A percentile compares a stretch with the other conserved stretches of the same genome.
phyloP scores from a whole-genome alignment of 306 rosid genomes.

The Cucumis cinereus region DNA sequence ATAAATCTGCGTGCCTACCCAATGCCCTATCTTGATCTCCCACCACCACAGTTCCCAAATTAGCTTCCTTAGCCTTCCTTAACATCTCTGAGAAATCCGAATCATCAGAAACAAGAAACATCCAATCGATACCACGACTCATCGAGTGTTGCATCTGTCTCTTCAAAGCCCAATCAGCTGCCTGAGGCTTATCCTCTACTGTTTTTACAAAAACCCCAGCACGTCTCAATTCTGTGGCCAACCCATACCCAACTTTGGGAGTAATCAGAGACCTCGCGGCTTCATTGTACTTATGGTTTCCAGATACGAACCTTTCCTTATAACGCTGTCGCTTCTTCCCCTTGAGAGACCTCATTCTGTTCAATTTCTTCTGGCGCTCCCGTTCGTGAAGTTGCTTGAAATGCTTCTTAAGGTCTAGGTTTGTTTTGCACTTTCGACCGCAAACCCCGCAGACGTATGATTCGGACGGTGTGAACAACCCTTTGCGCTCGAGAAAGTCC shows the following conservation, averaged over 20 bases:
- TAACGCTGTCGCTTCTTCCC: slow-evolving; percentile 59
- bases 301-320: slow-evolving; percentile 39
- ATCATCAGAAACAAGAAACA: slow-evolving; percentile 77
- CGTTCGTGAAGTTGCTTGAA: slow-evolving; percentile 60
- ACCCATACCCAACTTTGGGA: slow-evolving; percentile 67
- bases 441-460: slow-evolving; percentile 52
- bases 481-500: slow-evolving; percentile 61
- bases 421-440: slow-evolving; percentile 53
- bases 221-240: slow-evolving; percentile 64
- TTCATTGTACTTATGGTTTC: slow-evolving; percentile 44
- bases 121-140: slow-evolving; percentile 74
- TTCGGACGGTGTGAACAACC: slow-evolving; percentile 31
- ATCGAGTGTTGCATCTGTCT: slow-evolving; percentile 76
- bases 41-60: slow-evolving; percentile 72
- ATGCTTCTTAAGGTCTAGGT: slow-evolving; percentile 52
- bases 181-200: slow-evolving; percentile 76
- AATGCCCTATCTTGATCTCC: slow-evolving; percentile 67
- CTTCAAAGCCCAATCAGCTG: slow-evolving; percentile 85
- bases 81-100: slow-evolving; percentile 71
- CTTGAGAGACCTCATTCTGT: slow-evolving; percentile 35
- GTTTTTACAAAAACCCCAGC: slow-evolving; percentile 82
- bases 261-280: slow-evolving; percentile 41
- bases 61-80: slow-evolving; percentile 52
- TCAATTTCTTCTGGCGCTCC: slow-evolving; percentile 60
- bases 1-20: slow-evolving; percentile 65